These are phyloP conservation scores for Globisporangium nodosum DNA, from an alignment of 352 stramenopile genomes.

Conservation along the genomic window DNA sequence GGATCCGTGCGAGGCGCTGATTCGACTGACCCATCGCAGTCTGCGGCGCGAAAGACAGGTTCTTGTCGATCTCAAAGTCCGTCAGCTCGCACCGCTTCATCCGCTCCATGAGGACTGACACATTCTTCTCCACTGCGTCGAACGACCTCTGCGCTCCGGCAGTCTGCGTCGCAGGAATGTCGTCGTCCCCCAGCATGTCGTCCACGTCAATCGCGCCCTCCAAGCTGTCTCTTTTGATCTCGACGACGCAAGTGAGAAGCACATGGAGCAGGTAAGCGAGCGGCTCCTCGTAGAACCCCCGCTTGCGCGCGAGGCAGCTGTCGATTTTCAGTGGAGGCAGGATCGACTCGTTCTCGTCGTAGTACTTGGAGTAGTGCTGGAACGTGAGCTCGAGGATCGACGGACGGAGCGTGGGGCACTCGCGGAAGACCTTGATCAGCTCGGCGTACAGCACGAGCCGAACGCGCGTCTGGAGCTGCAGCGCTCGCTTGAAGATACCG, in stretches of 20 bases:
- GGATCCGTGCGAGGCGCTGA: slow-evolving; percentile 18
- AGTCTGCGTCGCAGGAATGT: slow-evolving; percentile 30
- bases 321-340: slow-evolving; percentile 48
- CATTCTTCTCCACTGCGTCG: slow-evolving; percentile 18
- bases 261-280: slow-evolving; percentile 34
- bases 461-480: slow-evolving; percentile 42
- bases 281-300: slow-evolving; percentile 35
- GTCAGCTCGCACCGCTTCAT: slow-evolving; percentile 38
- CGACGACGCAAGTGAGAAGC: slow-evolving; percentile 24
- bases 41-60: slow-evolving; percentile 23
- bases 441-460: slow-evolving; percentile 42
- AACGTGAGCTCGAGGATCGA: slow-evolving; percentile 45
- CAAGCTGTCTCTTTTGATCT: slow-evolving; percentile 14
- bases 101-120: slow-evolving; percentile 34
- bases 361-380: slow-evolving; percentile 35
- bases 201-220: slow-evolving; percentile 14
- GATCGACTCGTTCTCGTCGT: slow-evolving; percentile 39
- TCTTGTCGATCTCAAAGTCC: slow-evolving; percentile 50
- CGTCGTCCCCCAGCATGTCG: slow-evolving; percentile 29
- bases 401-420: slow-evolving; percentile 33
- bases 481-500: slow-evolving; percentile 39
- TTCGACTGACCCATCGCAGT: slow-evolving; percentile 26
- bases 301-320: slow-evolving; percentile 21
- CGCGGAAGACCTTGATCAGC: slow-evolving; percentile 31
- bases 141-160: slow-evolving; percentile 16